phyloP scores from a whole-genome alignment of 768 basidiomycete species.

The Kockovaella imperatae region DNA sequence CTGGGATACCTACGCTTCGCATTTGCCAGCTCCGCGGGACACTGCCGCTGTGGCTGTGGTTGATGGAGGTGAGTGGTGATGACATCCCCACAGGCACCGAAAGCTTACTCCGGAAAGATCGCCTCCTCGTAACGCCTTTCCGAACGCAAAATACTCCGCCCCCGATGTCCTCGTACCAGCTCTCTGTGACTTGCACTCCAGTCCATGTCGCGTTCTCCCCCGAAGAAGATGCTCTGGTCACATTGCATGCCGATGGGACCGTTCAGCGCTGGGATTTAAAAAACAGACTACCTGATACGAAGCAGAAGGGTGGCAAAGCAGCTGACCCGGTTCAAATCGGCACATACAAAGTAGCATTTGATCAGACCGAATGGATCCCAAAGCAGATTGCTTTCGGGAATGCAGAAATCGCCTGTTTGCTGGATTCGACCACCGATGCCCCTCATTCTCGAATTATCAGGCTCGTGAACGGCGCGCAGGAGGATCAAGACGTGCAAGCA shows the following conservation, averaged over 20 bases:
- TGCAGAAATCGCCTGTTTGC: neutral
- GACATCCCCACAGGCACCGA: neutral
- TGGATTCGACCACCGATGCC: too few relatives aligned
- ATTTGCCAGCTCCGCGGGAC: conserved; percentile 57
- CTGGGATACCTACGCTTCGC: conserved; percentile 71
- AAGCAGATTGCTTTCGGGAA: conserved; percentile 27
- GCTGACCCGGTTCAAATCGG: conserved; percentile 35
- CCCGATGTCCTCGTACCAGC: conserved; percentile 74
- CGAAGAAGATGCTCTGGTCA: conserved; percentile 54
- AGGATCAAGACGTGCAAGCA: too few relatives aligned
- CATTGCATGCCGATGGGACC: conserved; percentile 64
- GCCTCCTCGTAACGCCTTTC: conserved; percentile 81
- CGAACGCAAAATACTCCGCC: conserved; percentile 91
- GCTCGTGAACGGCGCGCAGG: too few relatives aligned
- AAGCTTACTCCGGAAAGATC: conserved; percentile 49
- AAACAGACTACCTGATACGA: conserved; percentile 50
- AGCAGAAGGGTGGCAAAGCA: conserved; percentile 39
- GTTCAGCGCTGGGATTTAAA: conserved; percentile 64
- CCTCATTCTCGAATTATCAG: too few relatives aligned
- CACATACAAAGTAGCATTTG: conserved; percentile 11
- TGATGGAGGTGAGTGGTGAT: conserved; percentile 63
- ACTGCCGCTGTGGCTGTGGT: conserved; percentile 81
- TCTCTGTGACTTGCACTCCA: conserved; percentile 50
- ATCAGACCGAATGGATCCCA: conserved; percentile 11
- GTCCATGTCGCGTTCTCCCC: conserved; percentile 61